A percentile compares a stretch with the other conserved stretches of the same genome.
Evolutionary conservation across 495 filamentous ascomycete species (phyloP).

Genomic region (Aspergillus carlsbadensis): DNA sequence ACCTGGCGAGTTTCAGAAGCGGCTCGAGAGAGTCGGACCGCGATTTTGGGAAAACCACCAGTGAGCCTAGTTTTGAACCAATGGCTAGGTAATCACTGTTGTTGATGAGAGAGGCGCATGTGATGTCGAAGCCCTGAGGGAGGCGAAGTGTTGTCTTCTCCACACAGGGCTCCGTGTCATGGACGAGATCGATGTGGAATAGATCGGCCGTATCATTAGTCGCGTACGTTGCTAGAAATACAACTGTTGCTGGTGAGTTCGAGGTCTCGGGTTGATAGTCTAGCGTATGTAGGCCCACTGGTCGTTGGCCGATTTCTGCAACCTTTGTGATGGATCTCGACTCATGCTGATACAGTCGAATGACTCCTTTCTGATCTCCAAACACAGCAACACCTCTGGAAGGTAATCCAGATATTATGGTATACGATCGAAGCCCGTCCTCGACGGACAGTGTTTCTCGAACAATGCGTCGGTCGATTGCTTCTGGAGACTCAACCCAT

Average conservation of each 20-base stretch:
- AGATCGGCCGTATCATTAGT: slow-evolving; percentile 30
- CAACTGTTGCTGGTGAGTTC: slow-evolving; percentile 13
- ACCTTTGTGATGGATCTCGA: slow-evolving; percentile 28
- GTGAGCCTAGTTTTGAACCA: slow-evolving; percentile 63
- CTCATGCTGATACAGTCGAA: slow-evolving; percentile 38
- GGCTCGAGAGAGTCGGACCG: slow-evolving; percentile 21
- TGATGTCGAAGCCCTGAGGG: slow-evolving; percentile 36
- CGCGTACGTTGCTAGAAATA: slow-evolving; percentile 34
- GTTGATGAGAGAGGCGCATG: slow-evolving; percentile 37
- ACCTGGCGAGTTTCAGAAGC: slow-evolving; percentile 25
- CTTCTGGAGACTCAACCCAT: slow-evolving; percentile 13
- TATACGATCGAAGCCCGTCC: slow-evolving; percentile 33
- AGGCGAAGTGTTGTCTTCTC: slow-evolving; percentile 26
- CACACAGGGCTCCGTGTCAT: slow-evolving; percentile 16
- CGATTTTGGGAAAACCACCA: slow-evolving; percentile 52
- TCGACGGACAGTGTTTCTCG: slow-evolving; percentile 33
- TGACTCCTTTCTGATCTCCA: slow-evolving; percentile 28
- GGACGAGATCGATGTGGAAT: slow-evolving; percentile 24
- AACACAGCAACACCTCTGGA: slow-evolving; percentile 37
- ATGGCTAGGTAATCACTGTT: slow-evolving; percentile 54
- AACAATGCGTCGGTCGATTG: slow-evolving; percentile 15
- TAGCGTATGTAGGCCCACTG: slow-evolving; percentile 27
- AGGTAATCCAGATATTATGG: slow-evolving; percentile 28
- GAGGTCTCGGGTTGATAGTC: slow-evolving; percentile 15
- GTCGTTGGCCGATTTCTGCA: slow-evolving; percentile 23